Evolutionary conservation across 2,329 filamentous ascomycete genomes (phyloP).

Genomic region (Trichoderma atroviride): DNA sequence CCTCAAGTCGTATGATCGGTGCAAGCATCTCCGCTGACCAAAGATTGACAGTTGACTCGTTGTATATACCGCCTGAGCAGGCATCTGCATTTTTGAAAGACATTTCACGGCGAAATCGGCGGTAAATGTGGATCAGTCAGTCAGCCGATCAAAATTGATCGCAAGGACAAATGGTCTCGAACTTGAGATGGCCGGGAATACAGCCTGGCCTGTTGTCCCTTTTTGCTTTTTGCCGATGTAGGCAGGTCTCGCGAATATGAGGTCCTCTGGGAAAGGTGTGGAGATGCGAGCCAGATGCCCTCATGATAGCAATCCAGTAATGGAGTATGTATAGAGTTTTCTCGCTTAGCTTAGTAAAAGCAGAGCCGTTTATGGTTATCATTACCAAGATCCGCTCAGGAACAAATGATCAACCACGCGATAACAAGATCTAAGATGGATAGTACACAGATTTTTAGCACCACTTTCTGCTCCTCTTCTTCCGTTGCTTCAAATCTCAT

Average conservation of each 20-base stretch:
- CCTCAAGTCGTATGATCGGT: neutral
- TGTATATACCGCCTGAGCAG: neutral
- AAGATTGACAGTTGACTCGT: too few relatives aligned
- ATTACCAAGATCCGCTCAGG: neutral
- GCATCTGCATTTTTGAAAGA: constrained; percentile 2
- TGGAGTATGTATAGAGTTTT: neutral
- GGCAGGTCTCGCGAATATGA: neutral
- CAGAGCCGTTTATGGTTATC: neutral
- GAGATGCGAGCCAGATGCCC: neutral
- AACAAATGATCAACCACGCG: neutral
- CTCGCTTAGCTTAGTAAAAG: neutral
- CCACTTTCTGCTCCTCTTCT: neutral
- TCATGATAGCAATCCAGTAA: neutral
- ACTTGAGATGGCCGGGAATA: neutral
- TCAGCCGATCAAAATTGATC: constrained; percentile 13
- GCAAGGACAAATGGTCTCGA: constrained; percentile 9
- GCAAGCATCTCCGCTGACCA: neutral
- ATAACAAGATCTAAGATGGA: constrained; percentile 5
- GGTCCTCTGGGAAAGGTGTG: neutral
- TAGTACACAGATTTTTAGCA: neutral
- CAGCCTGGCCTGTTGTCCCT: neutral
- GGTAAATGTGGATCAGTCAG: constrained; percentile 17
- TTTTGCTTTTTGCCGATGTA: neutral
- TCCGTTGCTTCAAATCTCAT: neutral
- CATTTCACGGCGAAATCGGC: constrained; percentile 19